Evolutionary conservation across 208 protist genomes (phyloP), one percentile per base, ranked within the genome.

Genomic region (Trypanosoma vivax): DNA sequence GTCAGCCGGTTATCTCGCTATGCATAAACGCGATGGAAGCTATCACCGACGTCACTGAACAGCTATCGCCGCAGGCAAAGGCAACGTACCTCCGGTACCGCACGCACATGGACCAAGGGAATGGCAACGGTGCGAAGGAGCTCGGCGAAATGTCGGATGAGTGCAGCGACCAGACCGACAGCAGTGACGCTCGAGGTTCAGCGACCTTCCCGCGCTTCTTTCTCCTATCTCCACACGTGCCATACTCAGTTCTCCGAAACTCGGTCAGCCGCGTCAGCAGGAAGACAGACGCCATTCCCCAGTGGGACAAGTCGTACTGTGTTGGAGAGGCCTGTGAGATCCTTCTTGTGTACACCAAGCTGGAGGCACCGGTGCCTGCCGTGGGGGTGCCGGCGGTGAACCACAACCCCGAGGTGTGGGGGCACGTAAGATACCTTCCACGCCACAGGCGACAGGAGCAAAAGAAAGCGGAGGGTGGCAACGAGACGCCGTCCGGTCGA

Each of bases 281-380:
- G 9, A 19, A 43, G 0, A 30, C 21, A 46, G 18, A 35, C 11
- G 38, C 31, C 7, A 24, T 6, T 7, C 16, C 25, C 27, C 2
- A 11, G 11, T 4, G 14, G 14, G 25, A 3, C 16, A 46, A 27
- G 2, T 23, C 46, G n/a, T 56, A 49, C 30, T 23, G 21, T 27
- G 40, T 33, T 42, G 58, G 58, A 5, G 58, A 64, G 31, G 58
- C 58, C 14, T 64, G 58, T 50, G 58, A 64, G 16, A 24, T 64
- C 3, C 31, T 64, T 16, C 58, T 64, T 19, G 58, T 50, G 28
- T 64, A 64, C 33, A 18, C 18, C 3, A 40, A 30, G n/a, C 13
- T 19, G 16, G 30, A 45, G 3, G 13, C 25, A 7, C 5, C 35
- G 13, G 1, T 10, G 4, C 1, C 23, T 25, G 14, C 16, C 1